Evolutionary conservation across 768 basidiomycete species (phyloP).

Genomic region (Neoboletus subvelutipes): DNA sequence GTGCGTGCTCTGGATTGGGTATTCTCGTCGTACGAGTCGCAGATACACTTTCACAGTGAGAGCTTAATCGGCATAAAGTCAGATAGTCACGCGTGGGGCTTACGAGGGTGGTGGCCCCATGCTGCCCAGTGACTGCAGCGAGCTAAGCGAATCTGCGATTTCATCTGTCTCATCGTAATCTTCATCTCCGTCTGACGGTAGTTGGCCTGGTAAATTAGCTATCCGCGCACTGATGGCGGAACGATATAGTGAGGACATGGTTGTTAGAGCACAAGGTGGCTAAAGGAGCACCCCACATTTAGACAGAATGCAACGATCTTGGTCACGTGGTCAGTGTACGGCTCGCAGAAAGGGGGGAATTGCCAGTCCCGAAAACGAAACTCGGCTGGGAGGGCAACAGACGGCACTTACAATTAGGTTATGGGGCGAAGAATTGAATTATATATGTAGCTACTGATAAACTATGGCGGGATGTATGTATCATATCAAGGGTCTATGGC

Average conservation of each 20-base stretch:
- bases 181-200: conserved; percentile 43
- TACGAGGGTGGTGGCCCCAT: conserved; percentile 66
- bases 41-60: conserved; percentile 28
- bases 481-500: not conserved
- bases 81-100: conserved; percentile 30
- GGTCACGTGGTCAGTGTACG: conserved; percentile 2
- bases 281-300: not conserved
- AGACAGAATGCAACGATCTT: not conserved
- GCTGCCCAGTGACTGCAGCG: conserved; percentile 47
- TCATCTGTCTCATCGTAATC: conserved; percentile 46
- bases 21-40: conserved; percentile 27
- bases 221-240: conserved; percentile 76
- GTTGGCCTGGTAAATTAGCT: conserved; percentile 68
- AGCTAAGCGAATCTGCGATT: conserved; percentile 54
- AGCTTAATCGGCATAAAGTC: conserved; percentile 15
- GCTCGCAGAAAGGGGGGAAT: too few relatives aligned
- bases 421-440: not conserved
- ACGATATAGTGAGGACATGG: conserved; percentile 72
- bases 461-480: not conserved
- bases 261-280: not conserved
- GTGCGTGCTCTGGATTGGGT: conserved; percentile 65
- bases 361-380: too few relatives aligned
- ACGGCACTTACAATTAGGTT: too few relatives aligned
- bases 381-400: not conserved
- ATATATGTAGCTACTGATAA: not conserved